Evolutionary conservation across 1,139 yeast species (phyloP).

Genomic region (Magnusiomyces fungicola): DNA sequence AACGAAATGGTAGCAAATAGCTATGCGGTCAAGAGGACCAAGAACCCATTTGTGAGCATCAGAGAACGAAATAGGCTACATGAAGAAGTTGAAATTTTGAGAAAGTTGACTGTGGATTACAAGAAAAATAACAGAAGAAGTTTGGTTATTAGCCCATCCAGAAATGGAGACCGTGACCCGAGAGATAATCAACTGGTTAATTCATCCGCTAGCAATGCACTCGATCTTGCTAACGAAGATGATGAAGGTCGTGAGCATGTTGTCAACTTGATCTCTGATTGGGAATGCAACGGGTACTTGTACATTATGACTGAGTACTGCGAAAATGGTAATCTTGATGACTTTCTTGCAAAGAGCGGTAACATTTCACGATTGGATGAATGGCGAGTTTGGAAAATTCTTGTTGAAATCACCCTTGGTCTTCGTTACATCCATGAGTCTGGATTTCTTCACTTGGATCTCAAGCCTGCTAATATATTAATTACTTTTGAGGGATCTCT

Average conservation of each 20-base stretch:
- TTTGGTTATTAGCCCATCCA: no score
- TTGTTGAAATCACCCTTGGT: conserved; percentile 73
- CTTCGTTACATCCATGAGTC: conserved; percentile 71
- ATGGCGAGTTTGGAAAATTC: conserved; percentile 95
- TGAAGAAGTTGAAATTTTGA: conserved; percentile 52
- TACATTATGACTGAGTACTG: conserved; percentile 94
- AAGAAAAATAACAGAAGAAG: not conserved
- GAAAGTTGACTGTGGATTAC: conserved; percentile 33
- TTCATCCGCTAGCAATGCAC: not conserved
- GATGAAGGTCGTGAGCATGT: conserved; percentile 77
- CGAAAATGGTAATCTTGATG: conserved; percentile 86
- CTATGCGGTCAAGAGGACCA: conserved; percentile 83
- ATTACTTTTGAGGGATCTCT: conserved; percentile 90
- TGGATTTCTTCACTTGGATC: conserved; percentile 73
- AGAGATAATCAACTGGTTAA: not conserved
- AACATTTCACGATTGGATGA: conserved; percentile 75
- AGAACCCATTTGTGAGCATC: conserved; percentile 46
- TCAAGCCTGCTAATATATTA: conserved; percentile 92
- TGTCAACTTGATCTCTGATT: conserved; percentile 71
- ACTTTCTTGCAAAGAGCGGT: conserved; percentile 73
- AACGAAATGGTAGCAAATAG: conserved; percentile 18
- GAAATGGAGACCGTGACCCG: not conserved
- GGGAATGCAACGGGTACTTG: conserved; percentile 70
- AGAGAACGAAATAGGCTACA: conserved; percentile 44
- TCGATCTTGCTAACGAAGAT: conserved; percentile 32